Percentiles rank a stretch among this genome's conserved stretches.
Evolutionary conservation across 129 eudicot species (phyloP).

Genomic region (Centrapalus pauciflorus): DNA sequence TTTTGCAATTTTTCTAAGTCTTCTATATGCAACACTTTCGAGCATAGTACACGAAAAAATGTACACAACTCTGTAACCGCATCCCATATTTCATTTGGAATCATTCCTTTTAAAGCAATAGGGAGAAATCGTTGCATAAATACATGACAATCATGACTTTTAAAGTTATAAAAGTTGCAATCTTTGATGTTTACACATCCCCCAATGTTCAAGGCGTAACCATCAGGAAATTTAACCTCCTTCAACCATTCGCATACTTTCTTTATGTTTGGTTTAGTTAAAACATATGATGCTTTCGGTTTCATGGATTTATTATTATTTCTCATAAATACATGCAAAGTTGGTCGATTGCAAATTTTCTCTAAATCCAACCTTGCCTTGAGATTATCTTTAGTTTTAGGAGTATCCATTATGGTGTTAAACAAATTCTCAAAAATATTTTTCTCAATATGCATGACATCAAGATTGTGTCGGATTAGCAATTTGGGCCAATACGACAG

Average conservation of each 20-base stretch:
- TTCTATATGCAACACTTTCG: neutral
- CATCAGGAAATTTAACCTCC: slow-evolving; percentile 5
- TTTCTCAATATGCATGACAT: slow-evolving; percentile 13
- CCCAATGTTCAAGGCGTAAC: slow-evolving; percentile 1
- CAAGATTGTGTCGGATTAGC: slow-evolving; percentile 1
- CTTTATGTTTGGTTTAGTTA: neutral
- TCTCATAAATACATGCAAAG: neutral
- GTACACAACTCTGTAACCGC: neutral
- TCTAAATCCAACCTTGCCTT: neutral
- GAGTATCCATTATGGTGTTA: slow-evolving; percentile 11
- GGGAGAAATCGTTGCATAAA: neutral
- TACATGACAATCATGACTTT: slow-evolving; percentile 12
- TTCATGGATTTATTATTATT: too few species aligned
- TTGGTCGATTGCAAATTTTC: neutral
- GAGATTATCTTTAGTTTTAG: slow-evolving; percentile 7
- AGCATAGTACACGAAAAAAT: neutral
- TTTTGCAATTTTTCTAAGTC: neutral
- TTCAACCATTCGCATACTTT: slow-evolving; percentile 10
- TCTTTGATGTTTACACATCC: slow-evolving; percentile 3
- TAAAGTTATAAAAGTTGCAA: neutral
- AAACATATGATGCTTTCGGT: slow-evolving; percentile 1
- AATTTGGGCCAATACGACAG: neutral
- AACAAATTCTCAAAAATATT: slow-evolving; percentile 12
- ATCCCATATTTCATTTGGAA: neutral
- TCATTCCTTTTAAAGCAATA: neutral